Evolutionary conservation across 495 filamentous ascomycete genomes (phyloP), one percentile per base, ranked within the genome.

Genomic region (Podospora appendiculata): DNA sequence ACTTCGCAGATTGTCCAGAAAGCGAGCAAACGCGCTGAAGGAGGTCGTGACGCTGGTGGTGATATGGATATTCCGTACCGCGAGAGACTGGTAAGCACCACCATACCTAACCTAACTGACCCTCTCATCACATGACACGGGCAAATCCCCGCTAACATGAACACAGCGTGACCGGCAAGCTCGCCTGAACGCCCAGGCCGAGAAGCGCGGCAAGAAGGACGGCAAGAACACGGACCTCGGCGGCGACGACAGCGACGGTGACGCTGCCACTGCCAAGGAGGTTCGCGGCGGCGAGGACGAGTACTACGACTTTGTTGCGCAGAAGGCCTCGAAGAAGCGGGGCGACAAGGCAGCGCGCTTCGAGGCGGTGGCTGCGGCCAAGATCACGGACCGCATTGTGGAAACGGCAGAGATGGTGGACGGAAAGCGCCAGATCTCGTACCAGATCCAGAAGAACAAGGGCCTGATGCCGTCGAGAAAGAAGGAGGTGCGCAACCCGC

Each of bases 371-470:
- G 66, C 70, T 16, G 55, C 66, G 42, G 75, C 74, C 5, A 63
- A 65, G 57, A 68, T 66, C 48, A 65, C 63, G 19, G 84, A 74
- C 19, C 73, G 77, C 1, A 82, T 90, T 16, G 71, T 83, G 1
- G 70, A 79, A 50, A 74, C 76, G n/a, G 81, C 84, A 56, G 68
- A 73, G 55, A 58, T 91, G 44, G 72, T 78, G 11, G 88, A 92
- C 59, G 91, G 89, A 47, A 95, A 95, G 74, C 78, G 94, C 44
- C 85, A 86, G 61, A 93, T 97, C 67, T 83, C 79, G 7, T 97
- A 95, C 70, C 78, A 83, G 65, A 97, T 98, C 64, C 77, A 90
- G 77, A 95, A 96, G 81, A 98, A 98, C 69, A 96, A 95, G 77
- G 93, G 94, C 34, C 74, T 98, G 57, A 82, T 88, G 57, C 87